These are phyloP conservation scores for Wickerhamia fluorescens DNA, from an alignment of 805 yeast genomes.

Conservation along the genomic window DNA sequence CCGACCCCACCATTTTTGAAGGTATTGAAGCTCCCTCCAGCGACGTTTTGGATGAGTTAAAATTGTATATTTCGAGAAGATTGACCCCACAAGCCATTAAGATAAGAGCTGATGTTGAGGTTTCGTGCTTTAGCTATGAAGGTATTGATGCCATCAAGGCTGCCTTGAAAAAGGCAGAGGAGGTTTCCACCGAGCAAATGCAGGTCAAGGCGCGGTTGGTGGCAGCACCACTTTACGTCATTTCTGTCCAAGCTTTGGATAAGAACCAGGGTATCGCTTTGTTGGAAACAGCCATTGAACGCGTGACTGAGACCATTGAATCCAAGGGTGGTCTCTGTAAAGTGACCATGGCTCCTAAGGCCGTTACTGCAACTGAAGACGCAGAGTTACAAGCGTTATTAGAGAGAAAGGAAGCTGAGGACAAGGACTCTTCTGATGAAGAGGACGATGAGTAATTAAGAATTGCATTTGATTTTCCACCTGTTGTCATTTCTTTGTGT, in stretches of 20 bases:
- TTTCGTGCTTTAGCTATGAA: conserved; percentile 93
- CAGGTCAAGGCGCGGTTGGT: conserved; percentile 91
- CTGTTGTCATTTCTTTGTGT: no score
- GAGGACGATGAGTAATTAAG: conserved; percentile 46
- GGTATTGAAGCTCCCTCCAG: conserved; percentile 63
- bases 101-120: conserved; percentile 97
- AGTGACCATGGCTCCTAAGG: conserved; percentile 97
- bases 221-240: conserved; percentile 94
- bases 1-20: conserved; percentile 83
- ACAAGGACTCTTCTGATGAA: conserved; percentile 76
- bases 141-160: conserved; percentile 95
- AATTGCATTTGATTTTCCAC: no score
- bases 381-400: conserved; percentile 94
- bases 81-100: conserved; percentile 97
- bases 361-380: conserved; percentile 97
- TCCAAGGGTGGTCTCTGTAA: conserved; percentile 80
- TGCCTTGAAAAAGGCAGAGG: conserved; percentile 85
- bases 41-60: conserved; percentile 77
- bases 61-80: conserved; percentile 82
- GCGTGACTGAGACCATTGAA: conserved; percentile 62
- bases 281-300: conserved; percentile 72
- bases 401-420: conserved; percentile 89
- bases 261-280: conserved; percentile 80
- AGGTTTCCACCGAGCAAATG: conserved; percentile 71
- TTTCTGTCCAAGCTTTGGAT: conserved; percentile 89